Base-by-base conservation (phyloP, 129 eudicot genomes). In the Helianthus tuberosus region DNA sequence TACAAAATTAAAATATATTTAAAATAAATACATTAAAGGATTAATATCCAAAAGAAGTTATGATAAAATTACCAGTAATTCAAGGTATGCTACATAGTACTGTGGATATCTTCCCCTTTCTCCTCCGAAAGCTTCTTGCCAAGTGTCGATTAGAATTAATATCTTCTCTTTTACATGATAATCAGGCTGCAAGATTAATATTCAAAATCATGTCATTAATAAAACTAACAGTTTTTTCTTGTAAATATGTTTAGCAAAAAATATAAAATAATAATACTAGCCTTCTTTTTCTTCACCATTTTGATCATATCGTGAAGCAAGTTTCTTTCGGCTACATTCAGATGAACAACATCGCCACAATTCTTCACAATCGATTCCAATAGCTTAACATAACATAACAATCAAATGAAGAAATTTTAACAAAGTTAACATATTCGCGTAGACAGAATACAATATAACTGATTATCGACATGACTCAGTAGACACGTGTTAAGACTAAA, bases 81-180 rank as follows among this genome's bases (percentile, higher is more conserved):
- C 98, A 73, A 88, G 91, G 70, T 94, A 94, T 54, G 98, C 97
- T 17, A 82, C 91, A 79, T 73, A 94, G 70, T 84, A 94, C 53
- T 91, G 97, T 16, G 98, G 98, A 83, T 86, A 90, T 64, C 93
- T 90, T 79, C 93, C 96, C 74, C 91, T 86, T 60, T 93, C 79
- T 32, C 98, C 98, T 49, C 98, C 98, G 85, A 94, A 94, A 59
- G 91, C 97, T 84, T 94, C 98, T 88, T 90, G 96, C 98, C 98
- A 94, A 7, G 97, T 86, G 75, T 94, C 97, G 20, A 94, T 85
- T 73, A 91, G 86, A 81, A 85, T 80, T 65, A 94, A 67, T 77
- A 94, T 94, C 86, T 94, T 94, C 89, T 94, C 98, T 79, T 91
- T 88, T 8, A 94, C 98, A 66, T 94, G 92, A 66, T 80, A 83